Evolutionary conservation across 495 filamentous ascomycete genomes (phyloP), one percentile per base, ranked within the genome.

Genomic region (Penicillium mononematosum): DNA sequence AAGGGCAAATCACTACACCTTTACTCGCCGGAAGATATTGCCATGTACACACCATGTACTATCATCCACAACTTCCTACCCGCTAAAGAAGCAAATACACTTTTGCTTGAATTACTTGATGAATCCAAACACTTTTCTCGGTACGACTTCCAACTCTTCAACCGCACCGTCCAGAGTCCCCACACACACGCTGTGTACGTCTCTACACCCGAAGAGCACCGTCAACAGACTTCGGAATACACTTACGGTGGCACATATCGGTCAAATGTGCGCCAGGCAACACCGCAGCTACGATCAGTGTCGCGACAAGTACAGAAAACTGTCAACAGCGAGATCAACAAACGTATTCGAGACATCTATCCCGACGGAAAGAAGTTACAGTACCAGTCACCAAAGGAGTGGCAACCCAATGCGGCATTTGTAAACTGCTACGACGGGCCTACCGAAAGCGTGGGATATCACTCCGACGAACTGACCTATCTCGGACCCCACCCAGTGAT

Each of bases 51-150:
- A 0, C 90, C 94, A 17, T 96, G 91, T 72, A 90, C 88, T 9
- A 87, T 96, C 60, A 85, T 96, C 63, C 92, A 92, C 73, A 93
- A 95, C 64, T 97, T 97, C 66, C 79, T 98, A 0, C 86, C 89
- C 0, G 12, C 78, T 0, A 75, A 84, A 8, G 79, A 87, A 47
- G 93, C 93, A 19, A 86, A 89, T 50, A 70, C 75, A 5, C 81
- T 98, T 11, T 79, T 97, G 0, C 60, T 72, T 3, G 92, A 97
- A 64, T 77, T 97, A 19, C 77, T 97, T 1, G 72, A 81, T 16
- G 91, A 96, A 73, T 82, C 88, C 2, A 70, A 80, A n/a, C 82
- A 89, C 1, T 97, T 92, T 67, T 75, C 83, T 42, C 82, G 81
- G 54, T 82, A 83, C 27, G 83, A 82, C 1, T 96, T 97, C 62